Conservation (phyloP, 1,284 basidiomycete genomes). For the Butyriboletus appendiculatus region DNA sequence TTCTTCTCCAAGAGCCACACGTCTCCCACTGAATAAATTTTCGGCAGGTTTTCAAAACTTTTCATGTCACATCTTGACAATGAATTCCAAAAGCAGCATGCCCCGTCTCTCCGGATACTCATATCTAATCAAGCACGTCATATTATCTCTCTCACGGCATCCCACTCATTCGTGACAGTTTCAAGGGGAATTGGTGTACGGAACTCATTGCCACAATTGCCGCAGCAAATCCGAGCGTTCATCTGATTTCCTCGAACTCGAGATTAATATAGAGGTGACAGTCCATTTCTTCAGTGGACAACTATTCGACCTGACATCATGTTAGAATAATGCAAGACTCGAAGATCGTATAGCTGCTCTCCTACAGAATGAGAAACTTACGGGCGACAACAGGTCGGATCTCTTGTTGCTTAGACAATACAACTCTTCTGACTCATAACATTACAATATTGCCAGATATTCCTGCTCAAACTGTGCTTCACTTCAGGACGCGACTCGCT, state of each 20-base stretch:
- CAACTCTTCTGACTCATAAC: not conserved
- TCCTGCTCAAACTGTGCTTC: slow-evolving; percentile 70
- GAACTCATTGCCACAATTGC: slow-evolving; percentile 75
- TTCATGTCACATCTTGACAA: slow-evolving; percentile 86
- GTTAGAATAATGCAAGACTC: slow-evolving; percentile 68
- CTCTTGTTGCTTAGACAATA: not conserved
- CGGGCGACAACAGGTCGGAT: slow-evolving; percentile 76
- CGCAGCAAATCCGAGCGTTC: slow-evolving; percentile 63
- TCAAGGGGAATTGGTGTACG: slow-evolving; percentile 80
- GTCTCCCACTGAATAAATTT: slow-evolving; percentile 16
- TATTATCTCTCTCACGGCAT: not conserved
- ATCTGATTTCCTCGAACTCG: slow-evolving; percentile 81
- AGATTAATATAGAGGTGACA: slow-evolving; percentile 71
- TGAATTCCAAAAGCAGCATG: slow-evolving; percentile 79
- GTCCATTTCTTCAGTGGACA: not conserved
- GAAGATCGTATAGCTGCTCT: slow-evolving; percentile 67
- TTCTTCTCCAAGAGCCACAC: slow-evolving; percentile 7
- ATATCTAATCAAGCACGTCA: slow-evolving; percentile 64
- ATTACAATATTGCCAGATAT: slow-evolving; percentile 54
- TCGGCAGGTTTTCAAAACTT: slow-evolving; percentile 83
- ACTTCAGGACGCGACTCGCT: slow-evolving; percentile 77
- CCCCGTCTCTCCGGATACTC: slow-evolving; percentile 61
- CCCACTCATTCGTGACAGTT: slow-evolving; percentile 53
- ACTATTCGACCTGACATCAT: not conserved
- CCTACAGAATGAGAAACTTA: slow-evolving; percentile 68